Evolutionary conservation across 768 basidiomycete genomes (phyloP).

Genomic region (Lentinula edodes): DNA sequence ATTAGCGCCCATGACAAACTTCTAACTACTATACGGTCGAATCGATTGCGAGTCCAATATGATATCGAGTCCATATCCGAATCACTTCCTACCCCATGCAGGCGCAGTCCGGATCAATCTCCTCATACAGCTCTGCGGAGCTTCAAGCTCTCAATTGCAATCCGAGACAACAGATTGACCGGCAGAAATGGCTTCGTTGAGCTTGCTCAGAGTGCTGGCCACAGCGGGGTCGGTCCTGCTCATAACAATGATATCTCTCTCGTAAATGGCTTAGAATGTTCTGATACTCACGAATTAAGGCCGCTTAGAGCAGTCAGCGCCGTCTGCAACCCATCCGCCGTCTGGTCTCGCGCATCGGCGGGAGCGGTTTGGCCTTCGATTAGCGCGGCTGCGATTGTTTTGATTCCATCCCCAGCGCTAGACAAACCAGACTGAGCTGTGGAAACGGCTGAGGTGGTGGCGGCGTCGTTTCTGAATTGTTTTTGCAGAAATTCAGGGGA

Average conservation of each 20-base stretch:
- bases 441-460: not conserved
- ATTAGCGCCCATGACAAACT: too few species aligned
- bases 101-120: too few species aligned
- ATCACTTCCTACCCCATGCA: not conserved
- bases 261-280: not conserved
- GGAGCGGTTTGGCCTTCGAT: conserved; percentile 4
- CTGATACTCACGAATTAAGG: conserved; percentile 1
- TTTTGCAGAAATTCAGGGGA: too few species aligned
- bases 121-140: too few species aligned
- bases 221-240: conserved; percentile 2
- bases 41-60: not conserved
- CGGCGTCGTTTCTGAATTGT: not conserved
- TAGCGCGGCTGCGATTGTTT: conserved; percentile 6
- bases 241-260: not conserved
- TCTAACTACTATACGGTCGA: too few species aligned
- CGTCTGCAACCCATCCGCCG: not conserved
- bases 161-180: not conserved
- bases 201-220: not conserved
- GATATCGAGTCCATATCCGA: not conserved
- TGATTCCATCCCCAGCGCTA: conserved; percentile 7
- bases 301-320: conserved; percentile 6
- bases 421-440: conserved; percentile 2
- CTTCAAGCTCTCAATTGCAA: not conserved
- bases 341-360: conserved; percentile 6
- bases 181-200: not conserved